Evolutionary conservation across 495 filamentous ascomycete genomes (phyloP), one percentile per base, ranked within the genome.

Genomic region (Aspergillus biplanus): DNA sequence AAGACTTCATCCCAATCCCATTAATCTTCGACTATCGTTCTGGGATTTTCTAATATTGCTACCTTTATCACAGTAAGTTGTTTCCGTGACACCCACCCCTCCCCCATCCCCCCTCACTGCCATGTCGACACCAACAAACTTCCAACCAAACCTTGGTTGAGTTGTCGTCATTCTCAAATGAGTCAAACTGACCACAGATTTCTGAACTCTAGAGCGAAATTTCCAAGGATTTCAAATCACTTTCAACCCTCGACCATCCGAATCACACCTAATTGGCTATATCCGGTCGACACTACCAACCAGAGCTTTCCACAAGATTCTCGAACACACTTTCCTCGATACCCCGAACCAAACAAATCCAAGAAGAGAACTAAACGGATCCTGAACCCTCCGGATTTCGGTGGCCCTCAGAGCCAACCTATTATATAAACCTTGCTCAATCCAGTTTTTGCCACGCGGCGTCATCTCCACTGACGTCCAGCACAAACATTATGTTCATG

Each of bases 401-500:
- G 64, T 69, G 65, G 62, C 53, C 66, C n/a, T 34, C 42, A 33
- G 64, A 61, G 58, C 58, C 66, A 73, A 68, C 70, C 65, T 53
- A 61, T 62, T 66, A 69, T 72, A 71, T 71, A 71, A 73, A 67
- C 68, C 69, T 67, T 56, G 67, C 65, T 62, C 62, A 52, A 62
- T 66, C 71, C 61, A n/a, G 53, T 46, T 37, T 34, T 54, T 69
- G 46, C 63, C 69, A 69, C 60, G 56, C 62, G 61, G 63, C 72
- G 73, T 73, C 74, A 70, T 75, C 66, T 65, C 63, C 65, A 61
- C 49, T 63, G 60, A 69, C 68, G 66, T 67, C 69, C 72, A 27
- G 69, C 67, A 68, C 37, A 18, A 67, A 65, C 75, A 80, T 75
- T 71, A 81, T 81, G 78, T 76, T 76, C 74, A 77, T 78, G 72